phyloP scores from a whole-genome alignment of 257 asterid genomes.

The Prunella vulgaris region DNA sequence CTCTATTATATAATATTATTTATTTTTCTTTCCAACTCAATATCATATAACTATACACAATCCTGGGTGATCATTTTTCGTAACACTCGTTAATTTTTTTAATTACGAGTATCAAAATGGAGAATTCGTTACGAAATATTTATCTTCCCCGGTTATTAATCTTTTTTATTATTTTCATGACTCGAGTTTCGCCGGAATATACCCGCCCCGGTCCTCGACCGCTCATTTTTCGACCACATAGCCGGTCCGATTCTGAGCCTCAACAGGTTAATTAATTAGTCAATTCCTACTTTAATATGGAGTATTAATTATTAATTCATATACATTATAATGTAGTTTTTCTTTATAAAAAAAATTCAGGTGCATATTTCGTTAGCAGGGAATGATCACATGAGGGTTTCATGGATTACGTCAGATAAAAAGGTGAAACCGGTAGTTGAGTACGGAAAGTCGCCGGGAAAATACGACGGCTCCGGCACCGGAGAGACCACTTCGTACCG shows the following conservation, averaged over 20 bases:
- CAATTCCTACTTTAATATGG: not conserved
- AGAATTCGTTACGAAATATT: not conserved
- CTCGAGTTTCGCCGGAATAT: slow-evolving; percentile 44
- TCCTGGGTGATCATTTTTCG: not conserved
- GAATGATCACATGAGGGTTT: slow-evolving; percentile 57
- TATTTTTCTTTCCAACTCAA: not conserved
- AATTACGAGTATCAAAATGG: too few relatives aligned
- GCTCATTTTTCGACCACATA: slow-evolving; percentile 32
- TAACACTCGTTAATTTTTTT: not conserved
- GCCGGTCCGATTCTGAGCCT: slow-evolving; percentile 54
- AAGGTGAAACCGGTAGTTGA: slow-evolving; percentile 47
- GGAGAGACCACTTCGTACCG: slow-evolving; percentile 49
- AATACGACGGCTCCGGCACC: slow-evolving; percentile 35
- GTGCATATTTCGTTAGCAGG: slow-evolving; percentile 81
- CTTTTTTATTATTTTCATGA: slow-evolving; percentile 16
- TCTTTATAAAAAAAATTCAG: slow-evolving; percentile 22
- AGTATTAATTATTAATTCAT: too few relatives aligned
- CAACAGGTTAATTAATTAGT: slow-evolving; percentile 48
- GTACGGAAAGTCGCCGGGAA: slow-evolving; percentile 51
- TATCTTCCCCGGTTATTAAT: slow-evolving; percentile 18
- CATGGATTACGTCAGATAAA: slow-evolving; percentile 59
- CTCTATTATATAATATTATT: not conserved
- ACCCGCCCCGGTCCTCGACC: slow-evolving; percentile 64
- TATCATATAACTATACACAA: not conserved
- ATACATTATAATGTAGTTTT: not conserved